These are phyloP conservation scores for Pseudogymnoascus sp. DNA, from an alignment of 2,329 filamentous ascomycete genomes.

Conservation along the genomic window DNA sequence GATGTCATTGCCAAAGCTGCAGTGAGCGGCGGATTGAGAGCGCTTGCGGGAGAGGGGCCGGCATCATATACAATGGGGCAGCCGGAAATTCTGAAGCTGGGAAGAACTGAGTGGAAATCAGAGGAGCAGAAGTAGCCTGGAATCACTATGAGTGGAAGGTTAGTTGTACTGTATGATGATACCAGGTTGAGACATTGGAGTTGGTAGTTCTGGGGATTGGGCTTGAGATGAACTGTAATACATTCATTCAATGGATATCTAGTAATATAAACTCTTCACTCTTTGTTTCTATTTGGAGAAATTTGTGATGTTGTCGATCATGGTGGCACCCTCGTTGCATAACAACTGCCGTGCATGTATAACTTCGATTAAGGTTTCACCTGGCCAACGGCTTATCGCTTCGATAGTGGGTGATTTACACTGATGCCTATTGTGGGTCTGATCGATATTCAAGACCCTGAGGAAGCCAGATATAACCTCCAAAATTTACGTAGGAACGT, in stretches of 20 bases:
- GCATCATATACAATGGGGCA: constrained; percentile 40
- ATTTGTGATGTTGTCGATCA: neutral
- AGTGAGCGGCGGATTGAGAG: constrained; percentile 38
- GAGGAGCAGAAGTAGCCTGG: neutral
- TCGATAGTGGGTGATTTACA: constrained; percentile 6
- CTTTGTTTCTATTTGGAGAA: neutral
- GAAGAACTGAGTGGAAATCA: constrained; percentile 33
- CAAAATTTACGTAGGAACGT: neutral
- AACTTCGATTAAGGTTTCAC: constrained; percentile 7
- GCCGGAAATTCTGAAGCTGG: constrained; percentile 42
- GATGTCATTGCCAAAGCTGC: constrained; percentile 49
- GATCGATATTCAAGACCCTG: neutral
- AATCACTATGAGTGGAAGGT: neutral
- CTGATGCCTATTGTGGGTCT: constrained; percentile 3
- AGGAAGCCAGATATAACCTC: neutral
- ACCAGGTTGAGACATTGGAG: neutral
- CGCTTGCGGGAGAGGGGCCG: constrained; percentile 32
- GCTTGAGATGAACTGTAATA: neutral
- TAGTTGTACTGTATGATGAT: neutral
- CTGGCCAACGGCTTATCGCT: constrained; percentile 6
- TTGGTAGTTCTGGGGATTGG: neutral
- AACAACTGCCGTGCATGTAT: neutral
- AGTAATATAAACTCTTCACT: neutral
- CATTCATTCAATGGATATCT: neutral
- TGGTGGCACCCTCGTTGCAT: neutral